Evolutionary conservation across 768 basidiomycete genomes (phyloP), one percentile per base, ranked within the genome.

Genomic region (Sporobolomyces phaffii): DNA sequence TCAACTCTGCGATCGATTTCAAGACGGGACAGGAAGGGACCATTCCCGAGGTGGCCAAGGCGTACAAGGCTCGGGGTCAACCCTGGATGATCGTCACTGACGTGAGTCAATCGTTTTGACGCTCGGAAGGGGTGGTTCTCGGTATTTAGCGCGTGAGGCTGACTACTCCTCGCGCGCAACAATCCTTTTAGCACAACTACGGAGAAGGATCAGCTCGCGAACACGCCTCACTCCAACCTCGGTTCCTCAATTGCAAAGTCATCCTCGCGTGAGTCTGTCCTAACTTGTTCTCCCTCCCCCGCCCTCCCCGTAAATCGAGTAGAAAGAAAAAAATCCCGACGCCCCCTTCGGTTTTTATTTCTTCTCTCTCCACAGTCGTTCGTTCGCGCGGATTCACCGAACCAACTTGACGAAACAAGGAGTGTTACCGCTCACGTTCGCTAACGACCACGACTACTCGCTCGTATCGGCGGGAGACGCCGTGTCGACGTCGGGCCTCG

Each of bases 131-230:
- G n/a, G n/a, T n/a, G n/a, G n/a, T n/a, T n/a, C n/a, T n/a, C n/a
- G n/a, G n/a, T n/a, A n/a, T n/a, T n/a, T n/a, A n/a, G n/a, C n/a
- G n/a, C n/a, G n/a, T n/a, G n/a, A n/a, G n/a, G n/a, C n/a, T n/a
- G n/a, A n/a, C n/a, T n/a, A n/a, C n/a, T n/a, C n/a, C n/a, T n/a
- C n/a, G n/a, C n/a, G n/a, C n/a, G n/a, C n/a, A n/a, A n/a, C n/a
- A n/a, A n/a, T n/a, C n/a, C n/a, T n/a, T n/a, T n/a, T n/a, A 79
- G 78, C 73, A 64, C 69, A 96, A 94, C 76, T 94, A 97, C 76
- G 96, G 96, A 3, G 96, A 99, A 77, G 96, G 96, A 29, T 93
- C 90, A 72, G 96, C 96, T 11, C 85, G 96, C 60, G 96, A 99
- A 78, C 96, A 99, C 77, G 96, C 96, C 38, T 93, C 96, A 26